Conservation (phyloP, 805 yeast genomes). For the Millerozyma acaciae region DNA sequence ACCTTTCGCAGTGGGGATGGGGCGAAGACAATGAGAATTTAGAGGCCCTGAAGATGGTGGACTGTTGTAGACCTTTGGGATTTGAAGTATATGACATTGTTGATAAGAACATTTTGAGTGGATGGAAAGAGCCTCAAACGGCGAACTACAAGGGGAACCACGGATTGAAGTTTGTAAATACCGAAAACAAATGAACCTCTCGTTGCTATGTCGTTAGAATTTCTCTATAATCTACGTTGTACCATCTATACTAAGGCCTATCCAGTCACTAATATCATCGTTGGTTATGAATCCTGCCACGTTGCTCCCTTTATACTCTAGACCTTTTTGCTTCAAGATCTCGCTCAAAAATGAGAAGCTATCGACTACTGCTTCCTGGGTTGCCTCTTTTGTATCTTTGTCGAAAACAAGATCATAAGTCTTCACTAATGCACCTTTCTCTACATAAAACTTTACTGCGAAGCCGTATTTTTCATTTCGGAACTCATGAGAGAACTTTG, state of each 20-base stretch:
- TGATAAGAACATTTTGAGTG: slow-evolving; percentile 40
- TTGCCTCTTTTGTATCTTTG: slow-evolving; percentile 2
- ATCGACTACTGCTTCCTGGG: slow-evolving; percentile 12
- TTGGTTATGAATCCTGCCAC: slow-evolving; percentile 43
- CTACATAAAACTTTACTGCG: slow-evolving; percentile 42
- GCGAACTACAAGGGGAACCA: slow-evolving; percentile 55
- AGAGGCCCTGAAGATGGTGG: slow-evolving; percentile 49
- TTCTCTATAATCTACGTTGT: slow-evolving; percentile 18
- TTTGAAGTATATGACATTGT: slow-evolving; percentile 56
- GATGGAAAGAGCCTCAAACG: slow-evolving; percentile 51
- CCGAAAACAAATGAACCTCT: slow-evolving; percentile 1
- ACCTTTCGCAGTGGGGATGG: slow-evolving; percentile 67
- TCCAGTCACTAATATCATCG: slow-evolving; percentile 43
- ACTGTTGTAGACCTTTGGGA: slow-evolving; percentile 60
- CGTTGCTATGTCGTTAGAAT: not conserved
- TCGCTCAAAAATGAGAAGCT: slow-evolving; percentile 33
- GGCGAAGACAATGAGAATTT: slow-evolving; percentile 51
- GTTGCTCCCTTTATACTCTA: slow-evolving; percentile 40
- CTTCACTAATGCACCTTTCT: slow-evolving; percentile 34
- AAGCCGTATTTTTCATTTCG: slow-evolving; percentile 31
- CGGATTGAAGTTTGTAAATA: slow-evolving; percentile 39
- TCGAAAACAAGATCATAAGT: slow-evolving; percentile 15
- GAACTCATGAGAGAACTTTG: slow-evolving; percentile 59
- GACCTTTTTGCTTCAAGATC: slow-evolving; percentile 22
- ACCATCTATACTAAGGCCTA: slow-evolving; percentile 45